These are phyloP conservation scores for Tetraselmis striata DNA, from an alignment of 139 green algal species.

Conservation along the genomic window DNA sequence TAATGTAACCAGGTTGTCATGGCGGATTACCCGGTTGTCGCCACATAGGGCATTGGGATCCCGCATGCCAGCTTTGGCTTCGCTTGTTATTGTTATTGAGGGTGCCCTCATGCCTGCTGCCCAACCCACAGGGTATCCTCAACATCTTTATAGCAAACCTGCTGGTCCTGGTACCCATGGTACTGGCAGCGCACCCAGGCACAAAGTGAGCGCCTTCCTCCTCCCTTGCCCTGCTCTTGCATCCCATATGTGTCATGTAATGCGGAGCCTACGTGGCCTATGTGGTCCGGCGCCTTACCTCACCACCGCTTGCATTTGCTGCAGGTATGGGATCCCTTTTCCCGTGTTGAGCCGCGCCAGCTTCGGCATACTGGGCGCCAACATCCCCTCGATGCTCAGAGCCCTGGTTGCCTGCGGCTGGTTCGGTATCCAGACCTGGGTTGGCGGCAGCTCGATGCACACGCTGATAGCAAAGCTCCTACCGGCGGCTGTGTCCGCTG, in stretches of 20 bases:
- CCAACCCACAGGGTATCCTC: slow-evolving; percentile 50
- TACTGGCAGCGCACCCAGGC: slow-evolving; percentile 58
- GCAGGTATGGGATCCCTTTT: slow-evolving; percentile 47
- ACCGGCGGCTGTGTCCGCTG: slow-evolving; percentile 9
- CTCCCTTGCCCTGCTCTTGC: too few relatives aligned
- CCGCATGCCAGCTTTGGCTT: neutral
- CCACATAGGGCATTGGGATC: neutral
- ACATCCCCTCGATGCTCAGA: slow-evolving; percentile 53
- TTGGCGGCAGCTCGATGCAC: slow-evolving; percentile 45
- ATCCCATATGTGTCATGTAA: too few relatives aligned
- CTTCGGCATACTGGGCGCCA: slow-evolving; percentile 65
- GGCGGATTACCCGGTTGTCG: too few relatives aligned
- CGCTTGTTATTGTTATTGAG: too few relatives aligned
- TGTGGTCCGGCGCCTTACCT: too few relatives aligned
- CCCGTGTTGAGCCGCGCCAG: slow-evolving; percentile 57
- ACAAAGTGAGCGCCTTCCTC: slow-evolving; percentile 54
- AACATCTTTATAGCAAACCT: slow-evolving; percentile 59
- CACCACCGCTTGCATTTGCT: too few relatives aligned
- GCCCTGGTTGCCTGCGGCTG: slow-evolving; percentile 67
- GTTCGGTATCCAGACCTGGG: slow-evolving; percentile 76
- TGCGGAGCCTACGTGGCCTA: too few relatives aligned
- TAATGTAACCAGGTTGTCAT: too few relatives aligned
- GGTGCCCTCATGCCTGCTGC: neutral
- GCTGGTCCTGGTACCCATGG: slow-evolving; percentile 68
- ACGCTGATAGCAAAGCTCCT: slow-evolving; percentile 28